phyloP scores from a whole-genome alignment of 495 filamentous ascomycete species.

The Penicillium longicatenatum region DNA sequence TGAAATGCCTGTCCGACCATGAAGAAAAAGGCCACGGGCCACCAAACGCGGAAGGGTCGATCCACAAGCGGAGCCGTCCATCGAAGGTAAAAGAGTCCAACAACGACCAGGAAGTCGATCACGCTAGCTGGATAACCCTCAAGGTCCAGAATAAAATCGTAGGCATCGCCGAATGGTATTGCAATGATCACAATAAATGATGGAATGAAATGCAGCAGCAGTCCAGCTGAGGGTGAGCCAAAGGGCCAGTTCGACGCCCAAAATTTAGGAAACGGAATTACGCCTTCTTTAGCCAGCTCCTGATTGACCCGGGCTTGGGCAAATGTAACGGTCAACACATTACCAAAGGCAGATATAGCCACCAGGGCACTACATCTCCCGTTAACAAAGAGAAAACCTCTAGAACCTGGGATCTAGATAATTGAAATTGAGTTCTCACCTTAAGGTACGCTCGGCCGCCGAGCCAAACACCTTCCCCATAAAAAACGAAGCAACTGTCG shows the following conservation, averaged over 20 bases:
- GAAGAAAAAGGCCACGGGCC: conserved; percentile 37
- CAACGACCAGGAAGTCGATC: conserved; percentile 55
- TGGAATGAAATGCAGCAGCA: conserved; percentile 65
- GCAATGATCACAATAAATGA: conserved; percentile 62
- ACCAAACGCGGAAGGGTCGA: conserved; percentile 65
- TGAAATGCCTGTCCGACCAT: conserved; percentile 38
- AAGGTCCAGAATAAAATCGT: conserved; percentile 69
- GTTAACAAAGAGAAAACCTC: not conserved
- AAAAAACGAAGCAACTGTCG: conserved; percentile 65
- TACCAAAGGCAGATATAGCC: conserved; percentile 65
- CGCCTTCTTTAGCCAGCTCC: conserved; percentile 63
- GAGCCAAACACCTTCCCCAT: conserved; percentile 64
- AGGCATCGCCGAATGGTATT: conserved; percentile 61
- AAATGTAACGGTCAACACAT: conserved; percentile 73
- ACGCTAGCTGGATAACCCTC: conserved; percentile 66
- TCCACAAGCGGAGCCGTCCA: conserved; percentile 55
- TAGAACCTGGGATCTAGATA: too few species aligned
- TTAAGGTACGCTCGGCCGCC: conserved; percentile 26
- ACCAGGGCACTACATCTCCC: conserved; percentile 44
- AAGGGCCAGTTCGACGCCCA: conserved; percentile 65
- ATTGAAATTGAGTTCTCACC: conserved; percentile 17
- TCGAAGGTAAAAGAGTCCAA: conserved; percentile 63
- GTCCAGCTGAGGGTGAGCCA: conserved; percentile 60
- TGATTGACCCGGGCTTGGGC: conserved; percentile 64
- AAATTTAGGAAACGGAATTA: conserved; percentile 63